Percentiles rank a stretch among this genome's conserved stretches.
Conservation (phyloP, 2,329 filamentous ascomycete genomes). For the Paraphoma sp. region DNA sequence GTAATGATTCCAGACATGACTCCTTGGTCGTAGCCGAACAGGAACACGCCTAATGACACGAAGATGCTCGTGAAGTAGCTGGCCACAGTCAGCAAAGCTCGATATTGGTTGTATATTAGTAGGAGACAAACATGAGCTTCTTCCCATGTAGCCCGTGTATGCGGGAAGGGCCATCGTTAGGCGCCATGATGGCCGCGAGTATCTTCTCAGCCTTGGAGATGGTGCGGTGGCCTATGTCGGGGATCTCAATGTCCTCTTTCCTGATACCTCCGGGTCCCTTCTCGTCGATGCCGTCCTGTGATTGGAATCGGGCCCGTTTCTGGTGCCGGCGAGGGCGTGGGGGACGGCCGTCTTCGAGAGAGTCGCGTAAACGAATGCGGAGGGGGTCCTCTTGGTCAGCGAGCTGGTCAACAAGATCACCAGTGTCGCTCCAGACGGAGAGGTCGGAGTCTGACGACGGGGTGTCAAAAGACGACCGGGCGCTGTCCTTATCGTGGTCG, state of each 20-base stretch:
- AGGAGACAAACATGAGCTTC: constrained; percentile 76
- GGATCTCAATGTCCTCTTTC: constrained; percentile 81
- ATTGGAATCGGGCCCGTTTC: constrained; percentile 75
- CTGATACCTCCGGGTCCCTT: constrained; percentile 57
- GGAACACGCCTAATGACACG: constrained; percentile 83
- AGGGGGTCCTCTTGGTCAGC: constrained; percentile 84
- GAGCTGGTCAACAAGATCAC: constrained; percentile 91
- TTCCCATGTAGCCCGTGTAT: constrained; percentile 95
- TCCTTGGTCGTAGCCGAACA: constrained; percentile 90
- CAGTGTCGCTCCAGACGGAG: constrained; percentile 91
- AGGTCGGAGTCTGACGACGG: constrained; percentile 70
- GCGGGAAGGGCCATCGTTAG: constrained; percentile 70
- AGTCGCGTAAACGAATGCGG: constrained; percentile 70
- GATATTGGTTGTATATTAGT: not conserved
- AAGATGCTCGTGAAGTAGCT: constrained; percentile 96
- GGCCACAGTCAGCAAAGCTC: constrained; percentile 18
- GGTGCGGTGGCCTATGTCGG: constrained; percentile 67
- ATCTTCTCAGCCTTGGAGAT: constrained; percentile 73
- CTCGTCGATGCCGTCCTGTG: constrained; percentile 52
- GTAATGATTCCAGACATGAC: constrained; percentile 83
- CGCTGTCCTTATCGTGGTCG: constrained; percentile 58
- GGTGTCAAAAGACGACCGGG: constrained; percentile 61
- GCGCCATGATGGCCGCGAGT: constrained; percentile 85
- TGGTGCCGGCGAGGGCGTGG: constrained; percentile 51
- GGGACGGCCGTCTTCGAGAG: constrained; percentile 68